Evolutionary conservation across 495 filamentous ascomycete species (phyloP).

Genomic region (Hypoxylon perforatum): DNA sequence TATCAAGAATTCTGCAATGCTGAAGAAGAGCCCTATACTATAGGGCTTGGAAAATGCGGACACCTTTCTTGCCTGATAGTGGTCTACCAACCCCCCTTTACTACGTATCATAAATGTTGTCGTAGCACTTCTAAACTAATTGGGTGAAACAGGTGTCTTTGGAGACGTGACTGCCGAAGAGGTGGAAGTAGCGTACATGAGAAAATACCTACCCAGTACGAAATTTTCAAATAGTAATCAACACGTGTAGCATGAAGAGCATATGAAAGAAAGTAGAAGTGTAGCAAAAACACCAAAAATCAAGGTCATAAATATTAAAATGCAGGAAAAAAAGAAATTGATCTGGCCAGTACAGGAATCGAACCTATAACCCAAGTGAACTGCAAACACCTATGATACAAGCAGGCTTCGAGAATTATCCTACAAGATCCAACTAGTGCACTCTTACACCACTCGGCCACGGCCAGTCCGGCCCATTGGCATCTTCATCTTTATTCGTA

Average conservation of each 20-base stretch:
- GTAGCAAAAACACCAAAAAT: too few relatives aligned
- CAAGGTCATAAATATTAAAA: neutral
- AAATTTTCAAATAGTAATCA: too few relatives aligned
- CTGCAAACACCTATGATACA: neutral
- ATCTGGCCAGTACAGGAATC: constrained; percentile 16
- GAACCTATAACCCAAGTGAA: constrained; percentile 10
- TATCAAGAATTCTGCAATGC: constrained; percentile 68
- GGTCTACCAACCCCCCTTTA: neutral
- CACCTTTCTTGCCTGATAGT: constrained; percentile 47
- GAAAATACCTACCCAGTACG: too few relatives aligned
- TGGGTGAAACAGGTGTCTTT: neutral
- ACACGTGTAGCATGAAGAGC: too few relatives aligned
- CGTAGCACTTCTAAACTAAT: neutral
- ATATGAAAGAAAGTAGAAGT: neutral
- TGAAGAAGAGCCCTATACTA: constrained; percentile 49
- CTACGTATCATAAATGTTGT: neutral
- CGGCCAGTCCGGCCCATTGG: constrained; percentile 12
- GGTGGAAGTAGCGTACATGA: too few relatives aligned
- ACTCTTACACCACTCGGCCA: constrained; percentile 13
- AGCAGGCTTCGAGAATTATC: neutral
- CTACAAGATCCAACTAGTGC: neutral
- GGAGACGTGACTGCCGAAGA: too few relatives aligned
- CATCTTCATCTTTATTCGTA: neutral
- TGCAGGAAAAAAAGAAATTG: neutral
- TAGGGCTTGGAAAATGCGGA: constrained; percentile 37